A percentile compares a stretch with the other conserved stretches of the same genome.
Evolutionary conservation across 108 stramenopile species (phyloP).

Genomic region (Stephanodiscus triporus): DNA sequence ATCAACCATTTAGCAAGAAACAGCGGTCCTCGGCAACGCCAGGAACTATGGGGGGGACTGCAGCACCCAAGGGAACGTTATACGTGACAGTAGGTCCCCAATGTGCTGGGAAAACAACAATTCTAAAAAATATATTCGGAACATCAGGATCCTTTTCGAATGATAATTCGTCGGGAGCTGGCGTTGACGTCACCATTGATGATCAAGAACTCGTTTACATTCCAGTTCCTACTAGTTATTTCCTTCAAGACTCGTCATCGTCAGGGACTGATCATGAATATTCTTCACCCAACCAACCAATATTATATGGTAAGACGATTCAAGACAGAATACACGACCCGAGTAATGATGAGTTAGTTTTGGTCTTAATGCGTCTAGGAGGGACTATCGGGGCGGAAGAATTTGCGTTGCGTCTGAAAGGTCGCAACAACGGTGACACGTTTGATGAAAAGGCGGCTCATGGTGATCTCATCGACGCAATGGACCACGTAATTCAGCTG

Average conservation of each 20-base stretch:
- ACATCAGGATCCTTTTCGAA: slow-evolving; percentile 4
- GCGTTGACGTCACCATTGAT: slow-evolving; percentile 72
- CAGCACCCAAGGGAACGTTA: slow-evolving; percentile 51
- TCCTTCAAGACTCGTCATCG: slow-evolving; percentile 33
- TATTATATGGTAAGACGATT: slow-evolving; percentile 53
- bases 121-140: slow-evolving; percentile 47
- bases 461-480: slow-evolving; percentile 31
- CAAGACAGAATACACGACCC: slow-evolving; percentile 41
- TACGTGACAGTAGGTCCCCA: slow-evolving; percentile 85
- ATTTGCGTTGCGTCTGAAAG: slow-evolving; percentile 26
- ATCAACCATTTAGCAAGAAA: neutral
- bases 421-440: neutral
- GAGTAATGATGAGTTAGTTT: slow-evolving; percentile 48
- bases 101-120: slow-evolving; percentile 76
- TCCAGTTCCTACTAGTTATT: slow-evolving; percentile 48
- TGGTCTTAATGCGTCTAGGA: slow-evolving; percentile 48
- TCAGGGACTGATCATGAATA: neutral
- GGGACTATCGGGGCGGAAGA: slow-evolving; percentile 37
- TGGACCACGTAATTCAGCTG: slow-evolving; percentile 22
- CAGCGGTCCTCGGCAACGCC: neutral
- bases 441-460: slow-evolving; percentile 6
- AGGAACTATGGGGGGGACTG: neutral
- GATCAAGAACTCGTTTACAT: slow-evolving; percentile 79
- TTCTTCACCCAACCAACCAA: slow-evolving; percentile 14
- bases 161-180: neutral